These are phyloP conservation scores for Blastobotrys proliferans DNA, from an alignment of 1,139 yeast species.

Conservation along the genomic window DNA sequence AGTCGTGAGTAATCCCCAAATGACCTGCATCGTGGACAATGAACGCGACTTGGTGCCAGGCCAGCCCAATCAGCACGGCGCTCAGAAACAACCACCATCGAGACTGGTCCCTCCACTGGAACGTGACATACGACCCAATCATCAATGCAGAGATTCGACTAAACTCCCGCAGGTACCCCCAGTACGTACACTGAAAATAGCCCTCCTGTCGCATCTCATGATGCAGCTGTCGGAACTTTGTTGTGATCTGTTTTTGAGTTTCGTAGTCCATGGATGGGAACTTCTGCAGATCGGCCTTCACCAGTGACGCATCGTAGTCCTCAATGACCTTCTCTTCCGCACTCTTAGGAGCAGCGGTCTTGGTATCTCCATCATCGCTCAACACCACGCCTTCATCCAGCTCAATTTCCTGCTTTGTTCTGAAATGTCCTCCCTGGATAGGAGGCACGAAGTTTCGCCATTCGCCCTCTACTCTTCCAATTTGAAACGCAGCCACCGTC, in stretches of 20 bases:
- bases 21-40: constrained; percentile 92
- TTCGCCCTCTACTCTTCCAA: constrained; percentile 50
- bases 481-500: constrained; percentile 50
- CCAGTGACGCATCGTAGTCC: constrained; percentile 53
- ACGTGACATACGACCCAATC: constrained; percentile 47
- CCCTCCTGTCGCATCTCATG: constrained; percentile 52
- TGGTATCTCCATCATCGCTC: constrained; percentile 26
- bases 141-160: constrained; percentile 56
- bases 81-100: constrained; percentile 45
- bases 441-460: constrained; percentile 85
- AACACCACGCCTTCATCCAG: constrained; percentile 24
- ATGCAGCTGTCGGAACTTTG: constrained; percentile 60
- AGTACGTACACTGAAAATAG: constrained; percentile 66
- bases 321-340: constrained; percentile 53
- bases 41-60: constrained; percentile 89
- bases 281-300: constrained; percentile 49
- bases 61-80: constrained; percentile 65
- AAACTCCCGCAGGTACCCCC: constrained; percentile 64
- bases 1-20: constrained; percentile 74
- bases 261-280: constrained; percentile 63
- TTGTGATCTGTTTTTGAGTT: constrained; percentile 57
- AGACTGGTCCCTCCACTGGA: constrained; percentile 27
- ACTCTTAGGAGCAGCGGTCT: no score
- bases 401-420: constrained; percentile 27
- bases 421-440: constrained; percentile 72